Percentiles rank a stretch among this genome's conserved stretches.
Conservation (phyloP, 768 basidiomycete species). For the Pleurotus ostreatus region DNA sequence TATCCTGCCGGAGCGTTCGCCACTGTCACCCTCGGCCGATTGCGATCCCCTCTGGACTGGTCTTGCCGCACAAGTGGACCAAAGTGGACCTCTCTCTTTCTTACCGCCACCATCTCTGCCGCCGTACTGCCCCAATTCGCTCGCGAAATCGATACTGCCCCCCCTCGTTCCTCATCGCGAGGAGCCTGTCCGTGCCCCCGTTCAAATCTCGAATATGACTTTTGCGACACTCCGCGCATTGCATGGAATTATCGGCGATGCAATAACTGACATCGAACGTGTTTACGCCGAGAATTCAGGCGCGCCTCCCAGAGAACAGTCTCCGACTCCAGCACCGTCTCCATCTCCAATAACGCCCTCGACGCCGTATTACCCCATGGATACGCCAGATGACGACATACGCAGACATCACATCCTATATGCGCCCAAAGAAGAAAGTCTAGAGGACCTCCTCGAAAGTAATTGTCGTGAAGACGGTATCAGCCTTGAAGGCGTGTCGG, state of each 20-base stretch:
- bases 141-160: not conserved
- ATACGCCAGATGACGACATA: not conserved
- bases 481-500: not conserved
- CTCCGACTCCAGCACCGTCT: constrained; percentile 17
- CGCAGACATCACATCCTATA: not conserved
- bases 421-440: not conserved
- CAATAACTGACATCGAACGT: constrained; percentile 63
- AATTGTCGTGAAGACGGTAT: not conserved
- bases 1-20: not conserved
- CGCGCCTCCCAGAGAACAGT: not conserved
- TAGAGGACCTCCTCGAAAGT: not conserved
- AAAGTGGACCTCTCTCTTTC: not conserved
- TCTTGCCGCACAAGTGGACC: not conserved
- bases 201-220: constrained; percentile 34
- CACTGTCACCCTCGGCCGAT: constrained; percentile 6
- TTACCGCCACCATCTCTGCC: not conserved
- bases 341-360: constrained; percentile 10
- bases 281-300: constrained; percentile 34
- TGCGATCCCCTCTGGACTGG: constrained; percentile 2
- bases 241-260: constrained; percentile 62
- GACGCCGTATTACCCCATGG: constrained; percentile 9
- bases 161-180: not conserved
- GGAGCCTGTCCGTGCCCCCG: not conserved
- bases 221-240: constrained; percentile 62
- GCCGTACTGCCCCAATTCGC: not conserved